Evolutionary conservation across 2,329 filamentous ascomycete genomes (phyloP), one percentile per base, ranked within the genome.

Genomic region (Dactylella cylindrospora): DNA sequence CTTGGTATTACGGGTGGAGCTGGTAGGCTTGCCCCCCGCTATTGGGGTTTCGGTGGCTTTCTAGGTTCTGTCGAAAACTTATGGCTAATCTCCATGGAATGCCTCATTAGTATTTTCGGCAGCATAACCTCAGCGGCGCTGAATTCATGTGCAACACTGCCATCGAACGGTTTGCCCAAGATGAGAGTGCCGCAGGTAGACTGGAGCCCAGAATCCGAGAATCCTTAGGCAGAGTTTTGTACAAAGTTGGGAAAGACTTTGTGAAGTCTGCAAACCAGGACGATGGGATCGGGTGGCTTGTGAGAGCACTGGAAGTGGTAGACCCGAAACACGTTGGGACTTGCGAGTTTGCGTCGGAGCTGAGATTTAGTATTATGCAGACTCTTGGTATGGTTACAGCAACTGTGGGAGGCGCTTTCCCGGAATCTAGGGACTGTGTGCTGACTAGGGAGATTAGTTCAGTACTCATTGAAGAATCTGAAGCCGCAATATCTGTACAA

Each of bases 91-190:
- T 61, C 13, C 23, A 32, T n/a, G n/a, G n/a, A n/a, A n/a, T n/a
- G 7, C 26, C 40, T 8, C 39, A 32, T 33, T 25, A 26, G 88
- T 80, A 84, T 23, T 95, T 85, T 83, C 82, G 83, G 67, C 84
- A 90, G 69, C 77, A 81, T 32, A 80, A 84, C 32, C 76, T 86
- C 10, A 86, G 91, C 54, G 79, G 90, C 40, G 87, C 88, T 22
- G 88, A 95, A 50, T 82, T 88, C 71, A 82, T 93, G 77, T 90
- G 85, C 71, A 73, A 72, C 28, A 86, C 86, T 67, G 73, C 81
- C 39, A 59, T 64, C 1, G 73, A 74, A 67, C 73, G 62, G n/a
- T 71, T 73, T 7, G 71, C 67, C 29, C 69, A 68, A 17, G 68
- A 62, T 22, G 43, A 49, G 17, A 39, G 28, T 50, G 49, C 57